Evolutionary conservation across 148 eudicot species (phyloP).

Genomic region (Silene uniflora): DNA sequence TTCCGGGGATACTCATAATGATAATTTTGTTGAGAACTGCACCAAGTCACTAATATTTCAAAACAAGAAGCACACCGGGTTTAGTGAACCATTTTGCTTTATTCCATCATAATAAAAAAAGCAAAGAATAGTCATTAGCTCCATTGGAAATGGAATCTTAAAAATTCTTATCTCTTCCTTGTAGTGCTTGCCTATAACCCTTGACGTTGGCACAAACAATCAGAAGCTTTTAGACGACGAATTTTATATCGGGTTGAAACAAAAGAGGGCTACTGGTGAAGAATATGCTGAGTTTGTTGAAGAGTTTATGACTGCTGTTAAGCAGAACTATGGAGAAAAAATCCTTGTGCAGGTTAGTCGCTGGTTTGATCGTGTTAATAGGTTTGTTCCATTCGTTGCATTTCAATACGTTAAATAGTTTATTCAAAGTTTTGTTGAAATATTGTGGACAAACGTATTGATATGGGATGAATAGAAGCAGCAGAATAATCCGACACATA

Average conservation of each 20-base stretch:
- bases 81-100: too few species aligned
- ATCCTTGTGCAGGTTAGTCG: conserved; percentile 69
- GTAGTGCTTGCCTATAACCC: conserved; percentile 91
- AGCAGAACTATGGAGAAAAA: conserved; percentile 88
- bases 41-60: too few species aligned
- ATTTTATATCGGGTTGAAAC: conserved; percentile 80
- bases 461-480: too few species aligned
- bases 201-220: conserved; percentile 93
- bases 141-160: neutral
- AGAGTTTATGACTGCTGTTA: conserved; percentile 76
- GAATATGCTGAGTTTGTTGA: conserved; percentile 73
- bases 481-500: too few species aligned
- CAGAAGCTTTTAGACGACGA: conserved; percentile 74
- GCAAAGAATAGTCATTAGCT: too few species aligned
- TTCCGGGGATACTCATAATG: neutral
- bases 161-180: conserved; percentile 6
- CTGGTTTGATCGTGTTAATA: too few species aligned
- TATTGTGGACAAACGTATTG: too few species aligned
- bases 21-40: neutral
- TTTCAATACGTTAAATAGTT: too few species aligned
- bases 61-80: too few species aligned
- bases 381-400: too few species aligned
- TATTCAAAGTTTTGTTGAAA: too few species aligned
- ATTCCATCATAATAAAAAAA: too few species aligned
- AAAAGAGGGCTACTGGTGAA: conserved; percentile 71